Base-by-base conservation (phyloP, 176 grass and related monocot species). In the Lolium rigidum region DNA sequence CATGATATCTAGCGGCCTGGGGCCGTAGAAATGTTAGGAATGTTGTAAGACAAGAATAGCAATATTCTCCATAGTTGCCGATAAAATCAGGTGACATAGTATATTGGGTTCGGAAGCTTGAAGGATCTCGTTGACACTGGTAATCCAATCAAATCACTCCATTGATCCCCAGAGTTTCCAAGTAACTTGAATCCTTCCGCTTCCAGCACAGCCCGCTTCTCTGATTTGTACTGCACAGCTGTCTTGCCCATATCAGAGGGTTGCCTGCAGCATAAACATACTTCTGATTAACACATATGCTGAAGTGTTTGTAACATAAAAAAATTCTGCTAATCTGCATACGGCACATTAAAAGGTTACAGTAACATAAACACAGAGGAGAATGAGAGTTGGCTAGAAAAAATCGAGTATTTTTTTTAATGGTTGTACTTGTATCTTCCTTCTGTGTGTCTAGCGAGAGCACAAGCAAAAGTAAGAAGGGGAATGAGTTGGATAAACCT, bases 21-120 rank as follows among this genome's bases (percentile, higher is more conserved):
- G 58, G 73, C 49, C 68, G 68, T 25, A 50, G n/a, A 20, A 24
- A 73, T 64, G 44, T 16, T 52, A 56, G 4, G 38, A 77, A 51
- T 49, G 4, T 6, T 71, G 18, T 39, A 41, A 4, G 0, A 37
- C 9, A 9, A 31, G 44, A 28, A 56, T 44, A 47, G 28, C 38
- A 37, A 68, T 60, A 48, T 37, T 54, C 72, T 9, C 62, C 49
- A 38, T 5, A 4, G 0, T 31, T 22, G 22, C 71, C 47, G 26
- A 64, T 16, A 48, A 71, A 82, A 39, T 95, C 83, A 98, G 61
- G 86, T 67, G 70, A 95, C 74, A 62, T 90, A 94, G 57, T 98
- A 98, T 89, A 98, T 95, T 82, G 95, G 95, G 80, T 98, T 98
- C 22, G 91, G 95, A 35, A 98, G 91, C 47, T 98, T 98, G 90